Evolutionary conservation across 129 eudicot species (phyloP).

Genomic region (Lactuca saligna): DNA sequence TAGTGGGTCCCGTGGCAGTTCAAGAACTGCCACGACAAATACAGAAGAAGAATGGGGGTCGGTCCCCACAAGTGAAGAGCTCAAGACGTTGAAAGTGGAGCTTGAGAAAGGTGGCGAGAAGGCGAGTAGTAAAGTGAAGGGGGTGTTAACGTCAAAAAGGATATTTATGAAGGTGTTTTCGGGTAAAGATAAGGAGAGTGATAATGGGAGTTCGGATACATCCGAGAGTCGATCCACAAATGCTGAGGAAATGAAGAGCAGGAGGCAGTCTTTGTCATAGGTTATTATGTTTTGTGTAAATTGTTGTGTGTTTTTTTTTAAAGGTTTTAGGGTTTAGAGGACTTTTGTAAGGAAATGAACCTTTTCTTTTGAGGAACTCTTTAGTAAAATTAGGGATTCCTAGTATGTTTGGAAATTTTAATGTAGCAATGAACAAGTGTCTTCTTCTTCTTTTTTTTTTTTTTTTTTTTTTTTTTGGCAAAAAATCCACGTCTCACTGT

Average conservation of each 20-base stretch:
- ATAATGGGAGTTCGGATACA: constrained; percentile 84
- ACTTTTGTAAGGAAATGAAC: constrained; percentile 9
- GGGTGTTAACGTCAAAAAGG: constrained; percentile 52
- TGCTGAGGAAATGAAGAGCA: constrained; percentile 65
- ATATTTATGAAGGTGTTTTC: constrained; percentile 81
- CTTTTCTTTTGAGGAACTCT: constrained; percentile 9
- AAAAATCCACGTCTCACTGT: no score
- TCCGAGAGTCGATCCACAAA: constrained; percentile 76
- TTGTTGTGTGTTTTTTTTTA: neutral
- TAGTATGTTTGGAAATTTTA: constrained; percentile 19
- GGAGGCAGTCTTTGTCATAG: constrained; percentile 56
- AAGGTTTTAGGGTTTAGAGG: constrained; percentile 31
- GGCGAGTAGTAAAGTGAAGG: constrained; percentile 41
- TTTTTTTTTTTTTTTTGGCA: no score
- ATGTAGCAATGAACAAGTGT: constrained; percentile 23
- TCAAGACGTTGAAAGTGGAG: constrained; percentile 66
- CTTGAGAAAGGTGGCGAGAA: constrained; percentile 30
- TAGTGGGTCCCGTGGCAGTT: constrained; percentile 68
- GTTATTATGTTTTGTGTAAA: constrained; percentile 32
- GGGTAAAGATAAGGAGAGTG: constrained; percentile 60
- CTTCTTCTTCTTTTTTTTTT: neutral
- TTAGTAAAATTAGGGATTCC: constrained; percentile 17
- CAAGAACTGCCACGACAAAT: constrained; percentile 69
- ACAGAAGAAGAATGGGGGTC: constrained; percentile 88
- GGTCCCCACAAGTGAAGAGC: constrained; percentile 62